Base-by-base conservation (phyloP, 2,329 filamentous ascomycete genomes). In the Xylariaceae sp. region DNA sequence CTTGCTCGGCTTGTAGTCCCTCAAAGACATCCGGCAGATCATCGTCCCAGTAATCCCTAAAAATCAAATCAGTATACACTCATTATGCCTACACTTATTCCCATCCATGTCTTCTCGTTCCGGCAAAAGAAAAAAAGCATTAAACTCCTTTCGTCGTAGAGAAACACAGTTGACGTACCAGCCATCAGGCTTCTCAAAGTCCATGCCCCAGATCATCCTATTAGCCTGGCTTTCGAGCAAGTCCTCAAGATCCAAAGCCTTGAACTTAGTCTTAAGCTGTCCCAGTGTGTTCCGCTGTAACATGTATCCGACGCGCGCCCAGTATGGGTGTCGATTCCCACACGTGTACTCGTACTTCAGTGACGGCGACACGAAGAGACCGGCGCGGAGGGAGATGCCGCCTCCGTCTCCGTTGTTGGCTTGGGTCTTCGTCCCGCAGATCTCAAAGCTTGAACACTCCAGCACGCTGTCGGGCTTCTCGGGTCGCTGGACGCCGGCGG, bases 391-490 rank as follows among this genome's bases (percentile, higher is more conserved):
- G 10, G 6, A 9, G 2, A 45, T 5, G 9, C 18, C 19, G 5
- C 14, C 30, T 2, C 18, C 40, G 10, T 42, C 51, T 42, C 19
- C 14, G n/a, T 12, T 12, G 18, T 39, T 33, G 5, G 30, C 17
- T 17, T 43, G 30, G 12, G 31, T 17, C 5, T 30, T 12, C n/a
- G 31, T 11, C 10, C 3, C 4, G 10, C 4, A 18, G 19, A 45
- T 9, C 31, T 12, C 6, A 42, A 54, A 54, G 18, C 41, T 40
- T 11, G 48, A 47, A 33, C 44, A 48, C 30, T 52, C 46, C 39
- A 54, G 46, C 19, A 52, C 48, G 9, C 38, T 47, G 39, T 54
- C 51, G 5, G 51, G 48, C 19, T 47, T 48, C 5, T 40, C 11
- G 6, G 44, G 51, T 18, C 6, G 30, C 12, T 22, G 10, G 5